Conservation (phyloP, 345 rosid species). For the Geranium rotundifolium region DNA sequence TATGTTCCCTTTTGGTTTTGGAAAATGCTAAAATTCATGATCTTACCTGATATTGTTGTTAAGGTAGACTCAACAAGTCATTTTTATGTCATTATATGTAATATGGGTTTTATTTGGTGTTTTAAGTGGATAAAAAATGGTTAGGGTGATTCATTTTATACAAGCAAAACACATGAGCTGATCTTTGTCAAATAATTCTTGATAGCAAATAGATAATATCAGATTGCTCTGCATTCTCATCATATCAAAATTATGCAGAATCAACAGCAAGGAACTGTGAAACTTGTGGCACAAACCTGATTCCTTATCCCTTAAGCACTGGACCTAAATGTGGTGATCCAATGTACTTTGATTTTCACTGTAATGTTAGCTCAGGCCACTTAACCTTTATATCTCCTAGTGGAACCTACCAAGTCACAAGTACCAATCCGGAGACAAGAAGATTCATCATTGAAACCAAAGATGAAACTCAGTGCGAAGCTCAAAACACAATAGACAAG, state of each 20-base stretch:
- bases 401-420: neutral
- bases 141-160: too few species aligned
- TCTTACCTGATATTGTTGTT: neutral
- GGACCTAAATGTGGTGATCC: constrained; percentile 4
- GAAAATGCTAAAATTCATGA: too few species aligned
- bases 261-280: constrained; percentile 5
- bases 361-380: neutral
- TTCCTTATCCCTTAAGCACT: constrained; percentile 6
- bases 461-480: neutral
- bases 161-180: too few species aligned
- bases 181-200: too few species aligned
- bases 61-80: neutral
- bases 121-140: too few species aligned
- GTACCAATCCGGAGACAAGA: neutral
- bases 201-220: neutral
- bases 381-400: neutral
- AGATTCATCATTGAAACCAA: neutral
- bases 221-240: neutral
- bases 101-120: too few species aligned
- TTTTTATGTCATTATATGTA: neutral
- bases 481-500: neutral
- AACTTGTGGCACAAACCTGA: constrained; percentile 8
- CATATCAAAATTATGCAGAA: neutral
- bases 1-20: constrained; percentile 5
- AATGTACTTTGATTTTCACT: neutral